A percentile compares a stretch with the other conserved stretches of the same genome.
phyloP scores from a whole-genome alignment of 1,284 basidiomycete genomes.

The Agaricales sp. region DNA sequence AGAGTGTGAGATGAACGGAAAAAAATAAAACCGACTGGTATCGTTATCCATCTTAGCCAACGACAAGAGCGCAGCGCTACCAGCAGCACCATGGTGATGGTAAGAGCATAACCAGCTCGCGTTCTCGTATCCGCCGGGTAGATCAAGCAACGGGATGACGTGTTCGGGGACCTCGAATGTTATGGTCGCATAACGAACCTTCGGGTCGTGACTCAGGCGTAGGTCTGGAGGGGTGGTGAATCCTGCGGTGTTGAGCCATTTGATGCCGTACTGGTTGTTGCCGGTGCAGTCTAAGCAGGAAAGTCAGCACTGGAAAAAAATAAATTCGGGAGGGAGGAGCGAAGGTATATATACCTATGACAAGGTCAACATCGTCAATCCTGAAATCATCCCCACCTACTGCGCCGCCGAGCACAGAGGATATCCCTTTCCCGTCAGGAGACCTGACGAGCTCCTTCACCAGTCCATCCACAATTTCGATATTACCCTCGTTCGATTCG shows the following conservation, averaged over 20 bases:
- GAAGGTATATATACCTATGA: constrained; percentile 2
- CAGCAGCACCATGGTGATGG: background rate
- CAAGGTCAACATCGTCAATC: background rate
- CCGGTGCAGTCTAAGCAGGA: constrained; percentile 1
- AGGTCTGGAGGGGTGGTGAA: background rate
- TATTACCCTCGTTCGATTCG: background rate
- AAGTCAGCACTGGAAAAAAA: background rate
- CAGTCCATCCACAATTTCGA: background rate
- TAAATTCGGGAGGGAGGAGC: background rate
- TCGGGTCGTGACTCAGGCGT: background rate
- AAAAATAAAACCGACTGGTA: background rate
- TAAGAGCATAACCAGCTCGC: background rate
- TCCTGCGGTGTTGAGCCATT: background rate
- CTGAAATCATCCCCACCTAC: background rate
- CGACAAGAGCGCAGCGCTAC: background rate
- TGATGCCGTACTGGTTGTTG: background rate
- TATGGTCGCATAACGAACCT: background rate
- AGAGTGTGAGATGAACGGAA: too few species aligned
- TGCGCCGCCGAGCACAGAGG: background rate
- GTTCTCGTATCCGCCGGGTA: constrained; percentile 1
- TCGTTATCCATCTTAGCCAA: background rate
- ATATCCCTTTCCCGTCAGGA: background rate
- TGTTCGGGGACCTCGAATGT: background rate
- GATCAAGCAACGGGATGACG: background rate
- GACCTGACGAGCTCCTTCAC: background rate